Conservation (phyloP, 495 filamentous ascomycete species). For the Physcia stellaris region DNA sequence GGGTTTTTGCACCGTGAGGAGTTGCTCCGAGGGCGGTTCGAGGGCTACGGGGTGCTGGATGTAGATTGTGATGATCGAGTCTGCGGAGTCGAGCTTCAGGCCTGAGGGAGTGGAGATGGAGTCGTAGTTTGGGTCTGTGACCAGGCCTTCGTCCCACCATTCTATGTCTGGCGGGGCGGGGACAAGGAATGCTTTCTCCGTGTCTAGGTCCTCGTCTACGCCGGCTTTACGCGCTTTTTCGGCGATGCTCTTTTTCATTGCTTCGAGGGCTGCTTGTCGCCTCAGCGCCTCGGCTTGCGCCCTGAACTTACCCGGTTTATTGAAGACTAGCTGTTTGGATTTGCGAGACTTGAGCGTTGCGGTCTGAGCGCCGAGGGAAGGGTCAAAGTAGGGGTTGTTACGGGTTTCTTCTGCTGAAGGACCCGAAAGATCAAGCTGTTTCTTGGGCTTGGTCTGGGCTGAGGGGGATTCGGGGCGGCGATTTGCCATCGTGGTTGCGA, state of each 20-base stretch:
- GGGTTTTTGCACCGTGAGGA: slow-evolving; percentile 64
- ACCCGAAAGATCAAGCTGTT: slow-evolving; percentile 54
- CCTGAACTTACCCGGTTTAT: slow-evolving; percentile 95
- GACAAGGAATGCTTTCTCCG: slow-evolving; percentile 77
- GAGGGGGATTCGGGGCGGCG: slow-evolving; percentile 38
- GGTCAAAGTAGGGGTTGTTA: slow-evolving; percentile 80
- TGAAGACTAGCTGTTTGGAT: slow-evolving; percentile 70
- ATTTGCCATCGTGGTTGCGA: slow-evolving; percentile 45
- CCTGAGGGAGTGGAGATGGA: slow-evolving; percentile 45
- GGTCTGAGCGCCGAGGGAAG: slow-evolving; percentile 49
- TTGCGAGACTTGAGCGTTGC: slow-evolving; percentile 49
- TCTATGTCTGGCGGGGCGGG: slow-evolving; percentile 77
- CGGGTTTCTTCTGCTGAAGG: slow-evolving; percentile 53
- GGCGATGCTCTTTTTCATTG: slow-evolving; percentile 86
- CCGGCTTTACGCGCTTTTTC: slow-evolving; percentile 71
- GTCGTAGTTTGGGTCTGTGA: slow-evolving; percentile 60
- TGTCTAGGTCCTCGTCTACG: slow-evolving; percentile 79
- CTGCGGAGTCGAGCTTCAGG: slow-evolving; percentile 62
- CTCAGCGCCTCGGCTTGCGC: slow-evolving; percentile 79
- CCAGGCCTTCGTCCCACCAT: slow-evolving; percentile 93
- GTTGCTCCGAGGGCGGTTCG: slow-evolving; percentile 80
- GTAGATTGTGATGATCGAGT: slow-evolving; percentile 77
- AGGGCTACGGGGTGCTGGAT: slow-evolving; percentile 90
- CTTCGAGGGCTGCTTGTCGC: slow-evolving; percentile 75
- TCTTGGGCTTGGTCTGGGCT: slow-evolving; percentile 27